Evolutionary conservation across 2,329 filamentous ascomycete species (phyloP).

Genomic region (Xylaria polymorpha): DNA sequence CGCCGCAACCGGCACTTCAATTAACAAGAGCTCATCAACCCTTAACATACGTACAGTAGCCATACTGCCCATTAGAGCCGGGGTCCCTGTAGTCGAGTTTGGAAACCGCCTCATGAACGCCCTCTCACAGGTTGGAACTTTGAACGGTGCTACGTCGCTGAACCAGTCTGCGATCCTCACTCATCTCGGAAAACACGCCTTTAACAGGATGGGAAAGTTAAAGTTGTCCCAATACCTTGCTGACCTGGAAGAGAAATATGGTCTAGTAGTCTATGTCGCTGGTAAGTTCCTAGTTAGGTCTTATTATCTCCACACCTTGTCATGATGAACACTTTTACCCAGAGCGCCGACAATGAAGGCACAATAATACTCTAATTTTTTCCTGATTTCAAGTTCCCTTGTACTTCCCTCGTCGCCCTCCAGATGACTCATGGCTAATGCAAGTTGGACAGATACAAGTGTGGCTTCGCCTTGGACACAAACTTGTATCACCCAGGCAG

Average conservation of each 20-base stretch:
- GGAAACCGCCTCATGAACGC: constrained; percentile 89
- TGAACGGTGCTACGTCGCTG: constrained; percentile 89
- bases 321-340: constrained; percentile 66
- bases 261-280: constrained; percentile 93
- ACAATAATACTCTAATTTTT: constrained; percentile 74
- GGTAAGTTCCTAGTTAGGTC: constrained; percentile 59
- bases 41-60: constrained; percentile 94
- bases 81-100: constrained; percentile 95
- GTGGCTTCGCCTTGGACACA: constrained; percentile 99
- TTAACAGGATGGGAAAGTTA: constrained; percentile 96
- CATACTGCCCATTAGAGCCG: constrained; percentile 88
- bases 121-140: constrained; percentile 86
- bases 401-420: neutral
- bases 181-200: constrained; percentile 94
- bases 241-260: constrained; percentile 96
- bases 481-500: constrained; percentile 95
- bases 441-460: constrained; percentile 75
- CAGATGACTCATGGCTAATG: constrained; percentile 18
- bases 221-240: constrained; percentile 96
- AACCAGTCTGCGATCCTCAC: constrained; percentile 95
- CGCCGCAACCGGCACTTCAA: constrained; percentile 65
- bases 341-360: constrained; percentile 66
- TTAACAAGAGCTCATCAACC: constrained; percentile 81
- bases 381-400: constrained; percentile 61
- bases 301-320: constrained; percentile 31